Base-by-base conservation (phyloP, 1,284 basidiomycete genomes). In the Sanghuangporus baumii region DNA sequence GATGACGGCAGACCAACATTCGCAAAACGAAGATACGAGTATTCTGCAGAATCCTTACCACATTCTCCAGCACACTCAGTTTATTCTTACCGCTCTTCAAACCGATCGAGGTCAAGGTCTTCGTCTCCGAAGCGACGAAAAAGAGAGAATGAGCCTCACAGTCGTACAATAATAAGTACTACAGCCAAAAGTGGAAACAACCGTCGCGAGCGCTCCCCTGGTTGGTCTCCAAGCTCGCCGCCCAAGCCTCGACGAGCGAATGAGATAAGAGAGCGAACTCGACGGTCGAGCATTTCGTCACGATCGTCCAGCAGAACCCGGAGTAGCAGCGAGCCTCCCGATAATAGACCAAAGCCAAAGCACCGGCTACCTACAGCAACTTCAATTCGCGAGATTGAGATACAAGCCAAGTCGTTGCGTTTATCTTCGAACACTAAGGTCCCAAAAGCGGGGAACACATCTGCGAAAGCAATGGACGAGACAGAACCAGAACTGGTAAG, bases 51-150 rank as follows among this genome's bases (percentile, higher is more conserved):
- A 26, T 58, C 55, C 5, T 78, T 74, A 59, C 86, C 86, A 14
- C 82, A 76, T 26, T 83, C 82, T 41, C 86, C 86, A 6, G 75
- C 80, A 8, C 84, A 81, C 37, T 88, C 88, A 16, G 79, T 79
- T 65, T 81, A 81, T 63, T 86, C 87, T n/a, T 81, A 76, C 58
- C 81, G 77, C 50, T 89, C 88, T 34, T 87, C 86, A 55, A 84
- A 80, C 65, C 84, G 83, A 43, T 89, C 88, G 48, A 78, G 77
- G 57, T 87, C 89, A 34, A 77, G 78, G 60, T 86, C 87, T 52
- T 76, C 81, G 61, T 79, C 80, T 31, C 79, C 81, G 4, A 84
- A 84, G 68, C 82, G 81, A 50, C 79, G 78, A 56, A 81, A 80
- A 55, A 69, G 71, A 37, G 70, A 67, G 16, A 47, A 60, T 18